phyloP scores from a whole-genome alignment of 2,329 filamentous ascomycete species.

The Drechmeria coniospora region DNA sequence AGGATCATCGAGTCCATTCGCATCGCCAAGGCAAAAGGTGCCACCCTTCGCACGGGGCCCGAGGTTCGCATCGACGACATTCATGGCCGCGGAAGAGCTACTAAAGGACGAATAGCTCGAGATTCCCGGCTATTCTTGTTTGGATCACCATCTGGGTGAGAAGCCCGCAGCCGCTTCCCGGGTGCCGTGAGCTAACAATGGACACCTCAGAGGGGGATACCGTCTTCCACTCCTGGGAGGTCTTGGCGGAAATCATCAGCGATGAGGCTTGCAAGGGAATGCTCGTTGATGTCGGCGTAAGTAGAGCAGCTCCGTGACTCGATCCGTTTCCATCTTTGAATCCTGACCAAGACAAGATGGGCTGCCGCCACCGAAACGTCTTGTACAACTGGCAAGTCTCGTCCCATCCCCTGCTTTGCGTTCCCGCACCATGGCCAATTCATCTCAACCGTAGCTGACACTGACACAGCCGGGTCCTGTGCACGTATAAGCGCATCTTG shows the following conservation, averaged over 20 bases:
- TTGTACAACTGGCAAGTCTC: constrained; percentile 23
- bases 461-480: constrained; percentile 16
- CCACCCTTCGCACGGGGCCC: constrained; percentile 41
- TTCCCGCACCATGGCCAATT: too few relatives aligned
- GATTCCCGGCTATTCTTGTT: constrained; percentile 10
- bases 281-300: constrained; percentile 14
- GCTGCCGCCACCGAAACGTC: constrained; percentile 14
- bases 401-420: too few relatives aligned
- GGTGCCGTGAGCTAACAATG: background rate
- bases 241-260: constrained; percentile 13
- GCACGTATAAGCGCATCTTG: constrained; percentile 10
- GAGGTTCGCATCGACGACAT: constrained; percentile 17
- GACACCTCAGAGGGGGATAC: constrained; percentile 11
- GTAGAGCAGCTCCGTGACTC: too few relatives aligned
- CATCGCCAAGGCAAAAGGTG: constrained; percentile 39
- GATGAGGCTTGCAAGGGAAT: constrained; percentile 12
- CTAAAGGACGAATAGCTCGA: constrained; percentile 1
- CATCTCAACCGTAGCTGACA: too few relatives aligned
- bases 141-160: constrained; percentile 6
- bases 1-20: constrained; percentile 49
- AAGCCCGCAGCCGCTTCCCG: background rate
- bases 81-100: background rate
- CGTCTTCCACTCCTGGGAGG: constrained; percentile 14
- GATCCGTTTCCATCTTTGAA: too few relatives aligned
- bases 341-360: too few relatives aligned